Base-by-base conservation (phyloP, 2,329 filamentous ascomycete species). In the Proliferodiscus dingleyae region DNA sequence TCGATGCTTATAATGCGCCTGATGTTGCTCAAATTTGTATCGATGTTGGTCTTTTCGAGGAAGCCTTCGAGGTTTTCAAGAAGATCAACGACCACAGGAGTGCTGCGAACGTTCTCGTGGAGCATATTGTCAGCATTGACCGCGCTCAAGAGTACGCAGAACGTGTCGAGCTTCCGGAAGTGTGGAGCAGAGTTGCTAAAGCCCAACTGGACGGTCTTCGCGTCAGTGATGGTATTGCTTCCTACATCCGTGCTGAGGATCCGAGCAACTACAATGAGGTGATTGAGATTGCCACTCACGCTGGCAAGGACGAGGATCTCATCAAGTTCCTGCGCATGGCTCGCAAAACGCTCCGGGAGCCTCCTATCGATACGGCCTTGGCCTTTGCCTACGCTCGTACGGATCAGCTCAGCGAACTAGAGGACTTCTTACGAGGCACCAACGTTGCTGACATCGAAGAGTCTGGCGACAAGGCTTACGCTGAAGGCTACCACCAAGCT, bases 171-270 rank as follows among this genome's bases (percentile, higher is more conserved):
- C 71, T 89, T 50, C 87, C 93, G 2, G 89, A 96, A 61, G 93
- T 98, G 21, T 98, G 93, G 93, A 97, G 90, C 74, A 90, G 87
- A 72, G 91, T 98, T 57, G 93, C 89, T 54, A 98, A 98, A 75
- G 91, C 93, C 45, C 93, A 98, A 71, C 79, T 98, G 46, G 93
- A 98, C 65, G 93, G 93, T 57, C 83, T 98, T 29, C 89, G 93
- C 50, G 84, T 98, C 23, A 82, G 83, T 41, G 93, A 98, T 69
- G 82, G 88, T 34, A 95, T 98, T 55, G 89, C 95, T 50, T 97
- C 93, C 0, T 98, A 98, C 70, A 95, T 98, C 65, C 91, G 91
- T 66, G 93, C 93, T 26, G 80, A 85, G 53, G 93, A 98, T 61
- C 86, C 94, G 26, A 86, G 83, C 58, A 98, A 98, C 74, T 94